Conservation (phyloP, 495 filamentous ascomycete genomes). For the Annulohypoxylon moriforme region DNA sequence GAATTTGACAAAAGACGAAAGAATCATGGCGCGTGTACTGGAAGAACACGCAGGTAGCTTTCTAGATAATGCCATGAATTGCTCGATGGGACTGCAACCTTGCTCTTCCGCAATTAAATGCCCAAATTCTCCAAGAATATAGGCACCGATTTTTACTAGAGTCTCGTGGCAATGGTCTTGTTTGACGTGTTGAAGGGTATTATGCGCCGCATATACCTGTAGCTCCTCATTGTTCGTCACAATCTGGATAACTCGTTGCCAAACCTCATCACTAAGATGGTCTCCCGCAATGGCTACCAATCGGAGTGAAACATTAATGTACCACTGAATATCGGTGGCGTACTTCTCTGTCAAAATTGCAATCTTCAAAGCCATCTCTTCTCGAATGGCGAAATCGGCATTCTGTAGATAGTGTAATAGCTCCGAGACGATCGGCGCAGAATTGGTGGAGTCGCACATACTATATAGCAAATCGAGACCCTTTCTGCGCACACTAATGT, state of each 20-base stretch:
- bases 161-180: slow-evolving; percentile 95
- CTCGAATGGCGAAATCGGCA: slow-evolving; percentile 95
- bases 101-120: slow-evolving; percentile 96
- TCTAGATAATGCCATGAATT: slow-evolving; percentile 90
- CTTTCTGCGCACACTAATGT: slow-evolving; percentile 97
- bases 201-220: slow-evolving; percentile 95
- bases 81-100: slow-evolving; percentile 96
- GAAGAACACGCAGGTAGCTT: slow-evolving; percentile 92
- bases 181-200: slow-evolving; percentile 89
- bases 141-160: slow-evolving; percentile 95
- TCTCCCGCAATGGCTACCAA: slow-evolving; percentile 97
- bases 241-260: slow-evolving; percentile 99
- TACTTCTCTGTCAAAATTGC: slow-evolving; percentile 99
- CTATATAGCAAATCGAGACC: slow-evolving; percentile 97
- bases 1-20: slow-evolving; percentile 96
- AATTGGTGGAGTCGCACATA: slow-evolving; percentile 97
- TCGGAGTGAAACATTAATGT: slow-evolving; percentile 96
- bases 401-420: slow-evolving; percentile 94
- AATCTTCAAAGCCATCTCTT: slow-evolving; percentile 99
- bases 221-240: slow-evolving; percentile 99
- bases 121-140: slow-evolving; percentile 95
- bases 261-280: slow-evolving; percentile 99
- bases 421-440: slow-evolving; percentile 91
- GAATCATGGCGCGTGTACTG: slow-evolving; percentile 89
- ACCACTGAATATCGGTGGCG: slow-evolving; percentile 98